Evolutionary conservation across 1,284 basidiomycete species (phyloP), one percentile per base, ranked within the genome.

Genomic region (Cystobasidium sp.): DNA sequence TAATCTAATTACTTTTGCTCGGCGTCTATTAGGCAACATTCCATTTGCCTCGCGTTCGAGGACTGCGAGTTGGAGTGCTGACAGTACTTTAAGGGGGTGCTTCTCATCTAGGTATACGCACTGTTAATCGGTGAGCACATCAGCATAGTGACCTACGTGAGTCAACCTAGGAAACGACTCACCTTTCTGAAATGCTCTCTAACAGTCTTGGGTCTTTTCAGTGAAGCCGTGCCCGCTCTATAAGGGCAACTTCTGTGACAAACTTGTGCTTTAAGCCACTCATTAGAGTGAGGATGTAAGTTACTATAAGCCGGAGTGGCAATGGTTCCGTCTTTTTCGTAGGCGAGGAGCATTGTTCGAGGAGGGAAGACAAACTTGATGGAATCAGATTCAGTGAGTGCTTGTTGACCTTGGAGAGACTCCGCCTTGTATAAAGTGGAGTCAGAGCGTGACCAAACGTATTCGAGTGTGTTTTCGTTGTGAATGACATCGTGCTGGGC

Each of bases 111-210:
- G 53, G 39, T 61, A 73, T 2, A 73, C 63, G 53, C 70, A 73
- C 53, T 70, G 55, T 59, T 14, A 59, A 18, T 37, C 14, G 4
- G 53, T 22, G 16, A 20, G 31, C 31, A 20, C 16, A 10, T 14
- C 10, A 22, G 16, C 18, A 22, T 53, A 22, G 52, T 16, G 14
- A 53, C 14, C 5, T 53, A 10, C 31, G 39, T 7, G 24, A 22
- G 47, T 22, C n/a, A 20, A 41, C n/a, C 39, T 7, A 9, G 3
- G 7, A 24, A n/a, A 6, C 31, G 31, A 37, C 67, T 8, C 12
- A 68, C 67, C 67, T 71, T 73, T 39, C 58, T 61, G 49, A 73
- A 73, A 63, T 73, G 70, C 44, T 73, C 70, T 37, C 70, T 37
- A 43, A 73, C 70, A 7, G 70, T 73, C 49, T 73, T 73, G 7